Evolutionary conservation across 768 basidiomycete species (phyloP), one percentile per base, ranked within the genome.

Genomic region (Hygrophorus pudorinus): DNA sequence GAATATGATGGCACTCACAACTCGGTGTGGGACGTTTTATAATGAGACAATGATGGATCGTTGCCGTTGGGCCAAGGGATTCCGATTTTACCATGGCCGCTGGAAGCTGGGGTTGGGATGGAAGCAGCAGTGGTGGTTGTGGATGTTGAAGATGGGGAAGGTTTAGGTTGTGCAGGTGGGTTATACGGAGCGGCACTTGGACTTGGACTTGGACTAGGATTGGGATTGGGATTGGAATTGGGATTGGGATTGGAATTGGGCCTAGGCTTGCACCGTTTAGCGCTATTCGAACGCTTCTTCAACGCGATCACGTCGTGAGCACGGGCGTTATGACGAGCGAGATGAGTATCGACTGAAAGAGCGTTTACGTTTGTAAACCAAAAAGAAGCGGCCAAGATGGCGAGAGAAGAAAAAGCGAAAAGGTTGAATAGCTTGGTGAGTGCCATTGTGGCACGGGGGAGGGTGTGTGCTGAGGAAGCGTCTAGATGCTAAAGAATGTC

Each of bases 31-130:
- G 30, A 45, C 18, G 70, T 72, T 41, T 68, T 63, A 58, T 76
- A 87, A 52, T 72, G 63, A 11, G 60, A 52, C 37, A 90, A 68
- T 38, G 70, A 60, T 28, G 60, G 45, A 47, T 69, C 64, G 47
- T 76, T 65, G 42, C 72, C 70, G 45, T 78, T 73, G 30, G 80
- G 70, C 81, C 85, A 90, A 16, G 72, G 81, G 14, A 83, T 57
- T 49, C 85, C 76, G 34, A 73, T 67, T 61, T 87, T 86, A 36
- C 58, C 62, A 13, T 32, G 16, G 17, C 57, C 36, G 33, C 28
- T 16, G 21, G 61, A 35, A 13, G 48, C 44, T 28, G 55, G 37
- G 40, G 54, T 42, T 24, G 49, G 49, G 35, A 42, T 18, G 17
- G 44, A 34, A 17, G 48, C 31, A 35, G 13, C n/a, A n/a, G n/a